These are phyloP conservation scores for Termitomyces sp. DNA, from an alignment of 768 basidiomycete genomes.

Conservation along the genomic window DNA sequence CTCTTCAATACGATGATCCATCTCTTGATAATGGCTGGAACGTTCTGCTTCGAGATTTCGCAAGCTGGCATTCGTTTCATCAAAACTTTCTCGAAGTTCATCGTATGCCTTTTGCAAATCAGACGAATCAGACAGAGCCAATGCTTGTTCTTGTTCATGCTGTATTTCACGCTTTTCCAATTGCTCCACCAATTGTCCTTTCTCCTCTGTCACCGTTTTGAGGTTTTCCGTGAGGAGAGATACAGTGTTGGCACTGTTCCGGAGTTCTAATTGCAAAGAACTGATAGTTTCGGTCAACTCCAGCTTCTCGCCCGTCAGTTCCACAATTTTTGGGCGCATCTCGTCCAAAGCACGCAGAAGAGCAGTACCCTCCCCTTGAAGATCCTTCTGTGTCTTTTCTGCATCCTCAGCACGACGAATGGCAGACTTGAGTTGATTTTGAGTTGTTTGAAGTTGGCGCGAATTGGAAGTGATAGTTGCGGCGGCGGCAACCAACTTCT, in stretches of 20 bases:
- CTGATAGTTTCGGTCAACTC: slow-evolving; percentile 63
- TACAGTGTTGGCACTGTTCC: slow-evolving; percentile 51
- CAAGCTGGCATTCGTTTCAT: slow-evolving; percentile 44
- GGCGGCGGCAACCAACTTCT: slow-evolving; percentile 50
- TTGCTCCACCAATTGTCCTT: slow-evolving; percentile 38
- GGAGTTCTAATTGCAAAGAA: slow-evolving; percentile 45
- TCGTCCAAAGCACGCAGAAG: slow-evolving; percentile 81
- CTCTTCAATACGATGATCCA: slow-evolving; percentile 49
- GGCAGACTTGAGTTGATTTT: slow-evolving; percentile 61
- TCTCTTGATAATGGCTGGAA: slow-evolving; percentile 50
- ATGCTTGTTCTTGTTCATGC: slow-evolving; percentile 47
- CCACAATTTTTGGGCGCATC: slow-evolving; percentile 80
- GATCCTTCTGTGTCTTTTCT: slow-evolving; percentile 61
- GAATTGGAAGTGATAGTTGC: slow-evolving; percentile 46
- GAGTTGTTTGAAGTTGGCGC: slow-evolving; percentile 52
- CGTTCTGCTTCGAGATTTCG: slow-evolving; percentile 63
- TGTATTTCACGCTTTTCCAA: slow-evolving; percentile 37
- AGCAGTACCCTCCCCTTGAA: slow-evolving; percentile 73
- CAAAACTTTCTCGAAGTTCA: slow-evolving; percentile 58
- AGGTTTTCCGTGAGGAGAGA: slow-evolving; percentile 55
- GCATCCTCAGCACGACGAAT: slow-evolving; percentile 69
- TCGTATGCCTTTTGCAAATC: slow-evolving; percentile 60
- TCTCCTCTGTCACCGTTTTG: slow-evolving; percentile 47
- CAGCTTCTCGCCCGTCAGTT: slow-evolving; percentile 67
- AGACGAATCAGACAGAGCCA: slow-evolving; percentile 41